A percentile compares a stretch with the other conserved stretches of the same genome.
Conservation (phyloP, 257 asterid genomes). For the Nicotiana noctiflora region DNA sequence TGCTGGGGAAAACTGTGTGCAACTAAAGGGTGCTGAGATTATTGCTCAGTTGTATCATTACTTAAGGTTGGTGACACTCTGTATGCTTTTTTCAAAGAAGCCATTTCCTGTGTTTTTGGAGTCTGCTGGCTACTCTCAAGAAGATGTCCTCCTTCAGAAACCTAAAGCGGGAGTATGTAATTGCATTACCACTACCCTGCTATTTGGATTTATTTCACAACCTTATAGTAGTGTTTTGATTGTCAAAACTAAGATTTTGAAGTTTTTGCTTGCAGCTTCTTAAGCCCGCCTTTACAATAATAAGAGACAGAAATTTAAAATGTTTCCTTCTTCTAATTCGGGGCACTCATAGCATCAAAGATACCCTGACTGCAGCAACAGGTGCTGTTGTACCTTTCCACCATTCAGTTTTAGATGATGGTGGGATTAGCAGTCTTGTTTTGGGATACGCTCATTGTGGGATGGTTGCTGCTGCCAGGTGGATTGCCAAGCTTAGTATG, state of each 20-base stretch:
- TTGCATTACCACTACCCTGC: neutral
- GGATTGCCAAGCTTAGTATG: conserved; percentile 75
- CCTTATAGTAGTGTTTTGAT: conserved; percentile 4
- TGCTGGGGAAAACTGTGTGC: conserved; percentile 59
- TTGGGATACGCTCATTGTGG: conserved; percentile 90
- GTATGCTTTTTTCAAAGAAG: conserved; percentile 71
- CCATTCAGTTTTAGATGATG: conserved; percentile 74
- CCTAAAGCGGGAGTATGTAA: conserved; percentile 78
- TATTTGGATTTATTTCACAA: conserved; percentile 4
- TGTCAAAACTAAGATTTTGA: conserved; percentile 12
- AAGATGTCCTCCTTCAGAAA: conserved; percentile 67
- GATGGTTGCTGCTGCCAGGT: conserved; percentile 92
- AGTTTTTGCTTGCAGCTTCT: conserved; percentile 46
- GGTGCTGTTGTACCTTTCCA: conserved; percentile 92
- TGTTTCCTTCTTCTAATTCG: conserved; percentile 82
- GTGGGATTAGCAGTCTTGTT: conserved; percentile 66
- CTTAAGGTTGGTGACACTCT: conserved; percentile 58
- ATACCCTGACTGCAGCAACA: conserved; percentile 76
- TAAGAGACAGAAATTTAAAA: conserved; percentile 55
- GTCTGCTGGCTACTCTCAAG: conserved; percentile 49
- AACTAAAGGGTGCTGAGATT: conserved; percentile 56
- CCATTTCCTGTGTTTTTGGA: conserved; percentile 71
- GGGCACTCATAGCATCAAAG: conserved; percentile 84
- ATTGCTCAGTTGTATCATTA: conserved; percentile 48
- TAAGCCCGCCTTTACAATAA: conserved; percentile 75